Conservation (phyloP, 306 rosid species). For the Phaseolus lunatus region DNA sequence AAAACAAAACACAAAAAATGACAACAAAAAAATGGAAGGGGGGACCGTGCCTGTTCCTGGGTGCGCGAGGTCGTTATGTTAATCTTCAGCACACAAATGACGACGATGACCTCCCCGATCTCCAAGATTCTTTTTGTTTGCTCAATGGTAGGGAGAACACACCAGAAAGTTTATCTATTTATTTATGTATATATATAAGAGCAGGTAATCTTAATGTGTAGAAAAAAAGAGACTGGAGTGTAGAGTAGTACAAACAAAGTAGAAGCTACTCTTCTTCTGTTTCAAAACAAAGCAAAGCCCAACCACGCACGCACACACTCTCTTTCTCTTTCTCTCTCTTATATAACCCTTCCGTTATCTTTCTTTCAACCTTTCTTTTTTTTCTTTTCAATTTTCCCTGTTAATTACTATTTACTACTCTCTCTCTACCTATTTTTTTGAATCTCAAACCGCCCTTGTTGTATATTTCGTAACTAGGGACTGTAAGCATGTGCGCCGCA, state of each 20-base stretch:
- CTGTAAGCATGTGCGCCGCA: constrained; percentile 57
- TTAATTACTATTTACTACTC: constrained; percentile 15
- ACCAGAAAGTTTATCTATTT: constrained; percentile 40
- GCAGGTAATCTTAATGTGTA: background rate
- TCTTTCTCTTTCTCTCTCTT: no score
- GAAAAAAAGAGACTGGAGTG: constrained; percentile 23
- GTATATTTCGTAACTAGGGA: constrained; percentile 16
- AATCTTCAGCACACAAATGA: constrained; percentile 46
- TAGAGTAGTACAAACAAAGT: constrained; percentile 40
- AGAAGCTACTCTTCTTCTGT: constrained; percentile 64
- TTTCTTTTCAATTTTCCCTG: no score
- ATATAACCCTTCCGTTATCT: background rate
- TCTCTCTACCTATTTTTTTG: constrained; percentile 40
- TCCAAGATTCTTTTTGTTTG: constrained; percentile 38
- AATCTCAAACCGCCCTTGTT: constrained; percentile 56
- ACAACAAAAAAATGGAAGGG: background rate
- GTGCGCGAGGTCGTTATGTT: constrained; percentile 18
- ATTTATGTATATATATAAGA: constrained; percentile 18
- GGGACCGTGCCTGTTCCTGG: constrained; percentile 39
- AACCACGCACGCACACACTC: background rate
- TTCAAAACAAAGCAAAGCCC: constrained; percentile 54
- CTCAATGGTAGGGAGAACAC: constrained; percentile 29
- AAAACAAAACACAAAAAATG: background rate
- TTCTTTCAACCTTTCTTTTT: background rate
- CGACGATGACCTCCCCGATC: constrained; percentile 51